A percentile compares a stretch with the other conserved stretches of the same genome.
These are phyloP conservation scores for Trametes sp. DNA, from an alignment of 1,284 basidiomycete genomes.

Conservation along the genomic window DNA sequence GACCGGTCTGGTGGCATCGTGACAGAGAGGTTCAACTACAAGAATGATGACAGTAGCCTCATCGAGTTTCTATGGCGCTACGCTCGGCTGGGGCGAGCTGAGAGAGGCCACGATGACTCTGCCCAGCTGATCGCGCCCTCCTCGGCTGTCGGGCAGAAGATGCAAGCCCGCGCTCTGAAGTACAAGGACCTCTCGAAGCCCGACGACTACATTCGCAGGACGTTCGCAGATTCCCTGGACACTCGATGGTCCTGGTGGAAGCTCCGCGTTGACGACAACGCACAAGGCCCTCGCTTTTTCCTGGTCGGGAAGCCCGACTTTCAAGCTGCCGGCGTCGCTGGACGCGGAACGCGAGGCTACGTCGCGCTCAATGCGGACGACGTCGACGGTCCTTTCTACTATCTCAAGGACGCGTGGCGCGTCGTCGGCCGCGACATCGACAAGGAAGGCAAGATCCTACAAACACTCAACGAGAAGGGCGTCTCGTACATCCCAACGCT, in stretches of 20 bases:
- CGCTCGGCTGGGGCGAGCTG: background rate
- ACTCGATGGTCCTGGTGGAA: background rate
- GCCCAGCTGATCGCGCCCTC: background rate
- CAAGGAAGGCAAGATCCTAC: slow-evolving; percentile 10
- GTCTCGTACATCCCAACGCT: slow-evolving; percentile 9
- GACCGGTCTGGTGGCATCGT: slow-evolving; percentile 14
- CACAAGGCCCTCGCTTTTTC: background rate
- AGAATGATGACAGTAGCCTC: background rate
- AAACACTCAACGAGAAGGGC: background rate
- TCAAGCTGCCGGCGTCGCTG: background rate
- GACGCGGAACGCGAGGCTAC: slow-evolving; percentile 4
- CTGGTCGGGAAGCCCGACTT: slow-evolving; percentile 14
- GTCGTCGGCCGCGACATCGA: background rate
- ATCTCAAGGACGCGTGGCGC: slow-evolving; percentile 24
- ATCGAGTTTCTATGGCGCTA: slow-evolving; percentile 19
- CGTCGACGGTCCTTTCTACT: background rate
- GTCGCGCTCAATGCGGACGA: slow-evolving; percentile 5
- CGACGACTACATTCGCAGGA: background rate
- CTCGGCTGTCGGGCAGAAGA: background rate
- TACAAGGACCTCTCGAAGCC: too few species aligned
- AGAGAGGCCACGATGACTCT: slow-evolving; percentile 17
- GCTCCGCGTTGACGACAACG: background rate
- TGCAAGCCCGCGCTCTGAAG: background rate
- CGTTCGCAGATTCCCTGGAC: slow-evolving; percentile 6
- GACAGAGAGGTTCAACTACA: slow-evolving; percentile 21